Percentiles rank a stretch among this genome's conserved stretches.
Conservation (phyloP, 108 stramenopile species). For the Bacterosira constricta region DNA sequence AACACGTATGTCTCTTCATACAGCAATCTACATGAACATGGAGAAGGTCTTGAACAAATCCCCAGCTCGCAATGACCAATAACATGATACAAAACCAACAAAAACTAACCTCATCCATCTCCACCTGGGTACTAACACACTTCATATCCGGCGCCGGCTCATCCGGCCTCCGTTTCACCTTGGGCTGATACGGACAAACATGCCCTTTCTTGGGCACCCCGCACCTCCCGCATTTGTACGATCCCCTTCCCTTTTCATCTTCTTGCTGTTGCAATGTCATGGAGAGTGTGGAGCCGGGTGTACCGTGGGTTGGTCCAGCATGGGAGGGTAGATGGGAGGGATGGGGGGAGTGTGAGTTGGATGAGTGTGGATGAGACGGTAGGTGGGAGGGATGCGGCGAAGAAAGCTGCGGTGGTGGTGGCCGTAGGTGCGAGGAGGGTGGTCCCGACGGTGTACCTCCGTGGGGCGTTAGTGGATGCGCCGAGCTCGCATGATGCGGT, state of each 20-base stretch:
- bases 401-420: too few species aligned
- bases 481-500: background rate
- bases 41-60: background rate
- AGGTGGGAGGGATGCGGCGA: too few species aligned
- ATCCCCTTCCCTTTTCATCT: conserved; percentile 84
- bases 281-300: too few species aligned
- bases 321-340: too few species aligned
- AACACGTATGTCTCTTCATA: too few species aligned
- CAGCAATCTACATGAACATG: too few species aligned
- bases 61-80: background rate
- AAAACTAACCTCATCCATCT: conserved; percentile 81
- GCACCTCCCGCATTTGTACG: conserved; percentile 87
- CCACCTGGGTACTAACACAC: conserved; percentile 85
- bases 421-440: too few species aligned
- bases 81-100: background rate
- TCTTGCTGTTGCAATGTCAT: conserved; percentile 33
- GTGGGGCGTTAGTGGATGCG: too few species aligned
- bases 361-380: too few species aligned
- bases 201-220: conserved; percentile 93
- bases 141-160: conserved; percentile 85
- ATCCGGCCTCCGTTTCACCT: conserved; percentile 78
- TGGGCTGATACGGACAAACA: conserved; percentile 92
- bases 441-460: background rate
- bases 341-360: too few species aligned
- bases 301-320: too few species aligned